Base-by-base conservation (phyloP, 192 early-diverging fungal genomes). In the Mortierella antarctica region DNA sequence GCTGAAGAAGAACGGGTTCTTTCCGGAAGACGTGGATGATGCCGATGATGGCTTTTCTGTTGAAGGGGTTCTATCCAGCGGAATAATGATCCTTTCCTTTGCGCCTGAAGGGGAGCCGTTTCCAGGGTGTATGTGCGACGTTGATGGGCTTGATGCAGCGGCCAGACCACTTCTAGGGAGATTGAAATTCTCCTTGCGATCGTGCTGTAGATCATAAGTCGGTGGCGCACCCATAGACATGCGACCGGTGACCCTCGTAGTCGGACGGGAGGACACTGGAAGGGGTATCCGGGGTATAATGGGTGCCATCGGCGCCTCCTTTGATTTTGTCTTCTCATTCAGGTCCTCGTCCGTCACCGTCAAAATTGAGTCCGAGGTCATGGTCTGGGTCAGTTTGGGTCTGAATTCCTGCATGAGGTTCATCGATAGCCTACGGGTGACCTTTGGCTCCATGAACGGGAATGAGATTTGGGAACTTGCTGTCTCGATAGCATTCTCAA, bases 361-460 rank as follows among this genome's bases (percentile, higher is more conserved):
- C 21, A 76, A 51, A 17, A 82, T 65, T 3, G 77, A 71, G 13
- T 82, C 80, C 12, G 75, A 78, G 2, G 84, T 58, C 49, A 46
- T 51, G 14, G 74, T 49, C 9, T 41, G 83, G 6, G 65, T 45
- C 20, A 67, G 40, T 53, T 60, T 76, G 39, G 77, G 82, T 58
- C 68, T 45, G 55, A 82, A 62, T 31, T 82, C 83, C 53, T 82
- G 78, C 88, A 89, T 89, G 51, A 87, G 61, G 55, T 85, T 87
- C 84, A 88, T 78, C 12, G 87, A 88, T 52, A 88, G 71, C 4
- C 87, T 57, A 9, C 87, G 81, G 53, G 83, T 79, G 18, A 84
- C 73, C 52, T 84, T 84, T 14, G 83, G 78, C 18, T 84, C 83
- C 73, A 84, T 82, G 58, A 84, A 84, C 15, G 73, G 73, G 57